Evolutionary conservation across 2,329 filamentous ascomycete species (phyloP), one percentile per base, ranked within the genome.

Genomic region (Colletotrichum shisoi): DNA sequence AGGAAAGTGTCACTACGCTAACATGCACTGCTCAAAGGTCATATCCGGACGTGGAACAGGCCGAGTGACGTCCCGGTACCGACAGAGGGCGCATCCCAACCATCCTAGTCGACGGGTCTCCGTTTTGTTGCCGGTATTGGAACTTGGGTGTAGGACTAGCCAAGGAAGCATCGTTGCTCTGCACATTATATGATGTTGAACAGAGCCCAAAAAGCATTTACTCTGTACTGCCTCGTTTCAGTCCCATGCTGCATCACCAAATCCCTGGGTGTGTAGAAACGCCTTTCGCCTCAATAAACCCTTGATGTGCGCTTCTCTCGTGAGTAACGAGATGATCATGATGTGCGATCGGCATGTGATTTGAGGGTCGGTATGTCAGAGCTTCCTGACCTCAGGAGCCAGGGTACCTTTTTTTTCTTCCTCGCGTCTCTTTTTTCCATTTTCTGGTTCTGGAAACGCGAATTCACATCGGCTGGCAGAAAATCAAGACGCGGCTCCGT

Each of bases 1-100:
- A 27, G 31, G 53, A 39, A 39, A 15, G 3, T 44, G 13, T 42
- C 7, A 57, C 15, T 11, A 13, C 39, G 63, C 58, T 66, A 24
- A 66, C 15, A 19, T 9, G 51, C 24, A 7, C 31, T 15, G 11
- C 27, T 34, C 42, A 56, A 44, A 76, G 90, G 91, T 44, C 91
- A 93, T 76, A 85, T 93, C 70, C 86, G 88, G 68, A 92, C 90
- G 39, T 93, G 90, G 90, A 85, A 88, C 71, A 84, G 91, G 69
- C 91, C 90, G 31, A 68, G 72, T 13, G 73, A 74, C 56, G 69
- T 67, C 5, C 62, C 69, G 13, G 67, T 69, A 48, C 59, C 67
- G 34, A 69, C 56, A 24, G 57, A 69, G 46, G 68, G 66, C 19
- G 62, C 62, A 40, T 57, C 68, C 45, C 63, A 69, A 24, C 42